Evolutionary conservation across 768 basidiomycete genomes (phyloP).

Genomic region (Leccinellum luteum): DNA sequence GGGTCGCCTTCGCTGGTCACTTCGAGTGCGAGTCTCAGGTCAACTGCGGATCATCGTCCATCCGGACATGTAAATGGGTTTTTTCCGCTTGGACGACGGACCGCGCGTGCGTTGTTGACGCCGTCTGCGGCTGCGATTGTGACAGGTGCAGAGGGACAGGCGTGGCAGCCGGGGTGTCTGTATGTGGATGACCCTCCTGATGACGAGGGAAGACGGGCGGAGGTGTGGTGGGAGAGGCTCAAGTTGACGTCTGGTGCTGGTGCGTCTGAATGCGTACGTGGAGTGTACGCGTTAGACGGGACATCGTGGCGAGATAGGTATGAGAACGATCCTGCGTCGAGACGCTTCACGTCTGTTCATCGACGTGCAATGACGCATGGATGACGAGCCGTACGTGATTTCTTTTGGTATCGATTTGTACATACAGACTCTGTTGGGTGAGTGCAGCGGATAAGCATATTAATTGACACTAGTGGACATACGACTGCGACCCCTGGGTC

Average conservation of each 20-base stretch:
- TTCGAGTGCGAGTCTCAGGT: neutral
- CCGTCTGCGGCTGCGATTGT: slow-evolving; percentile 1
- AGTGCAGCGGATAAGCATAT: neutral
- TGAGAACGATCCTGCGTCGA: slow-evolving; percentile 22
- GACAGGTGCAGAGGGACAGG: neutral
- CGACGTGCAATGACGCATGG: slow-evolving; percentile 11
- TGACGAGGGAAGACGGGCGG: slow-evolving; percentile 4
- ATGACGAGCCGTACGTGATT: neutral
- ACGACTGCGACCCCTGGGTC: no score
- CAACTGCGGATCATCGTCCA: neutral
- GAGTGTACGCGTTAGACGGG: no score
- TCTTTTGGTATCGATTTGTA: slow-evolving; percentile 18
- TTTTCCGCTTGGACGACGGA: slow-evolving; percentile 4
- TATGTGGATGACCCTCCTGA: slow-evolving; percentile 10
- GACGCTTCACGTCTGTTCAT: slow-evolving; percentile 1
- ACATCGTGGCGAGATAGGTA: slow-evolving; percentile 22
- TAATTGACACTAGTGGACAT: neutral
- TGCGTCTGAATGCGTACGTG: neutral
- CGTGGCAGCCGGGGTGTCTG: slow-evolving; percentile 16
- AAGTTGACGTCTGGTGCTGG: neutral
- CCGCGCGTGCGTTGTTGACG: slow-evolving; percentile 7
- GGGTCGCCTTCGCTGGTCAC: neutral
- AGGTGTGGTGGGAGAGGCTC: slow-evolving; percentile 10
- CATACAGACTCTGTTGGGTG: neutral
- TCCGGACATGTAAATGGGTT: slow-evolving; percentile 1